These are phyloP conservation scores for Verticillium klebahnii DNA, from an alignment of 2,329 filamentous ascomycete species.

Conservation along the genomic window DNA sequence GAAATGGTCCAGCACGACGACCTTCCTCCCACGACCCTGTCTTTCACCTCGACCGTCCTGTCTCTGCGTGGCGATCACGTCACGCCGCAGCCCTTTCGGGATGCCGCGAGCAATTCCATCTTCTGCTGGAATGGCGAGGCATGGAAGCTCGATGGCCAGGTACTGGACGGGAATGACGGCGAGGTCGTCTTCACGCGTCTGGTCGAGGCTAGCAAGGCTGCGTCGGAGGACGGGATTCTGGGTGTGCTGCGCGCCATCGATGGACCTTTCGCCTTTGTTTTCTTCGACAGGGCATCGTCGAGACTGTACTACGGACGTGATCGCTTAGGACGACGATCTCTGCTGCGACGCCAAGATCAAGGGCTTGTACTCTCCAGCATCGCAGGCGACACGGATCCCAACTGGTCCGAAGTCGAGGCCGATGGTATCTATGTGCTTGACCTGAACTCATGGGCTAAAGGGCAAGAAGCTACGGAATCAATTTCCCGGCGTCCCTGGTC, in stretches of 20 bases:
- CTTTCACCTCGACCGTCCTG: slow-evolving; percentile 81
- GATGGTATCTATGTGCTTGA: slow-evolving; percentile 73
- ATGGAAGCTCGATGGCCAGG: slow-evolving; percentile 64
- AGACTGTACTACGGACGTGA: slow-evolving; percentile 81
- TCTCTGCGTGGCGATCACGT: slow-evolving; percentile 74
- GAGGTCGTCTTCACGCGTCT: slow-evolving; percentile 62
- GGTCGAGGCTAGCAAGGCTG: slow-evolving; percentile 23
- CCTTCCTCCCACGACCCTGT: slow-evolving; percentile 38
- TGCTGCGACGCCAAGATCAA: slow-evolving; percentile 53
- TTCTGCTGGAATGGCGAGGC: slow-evolving; percentile 98
- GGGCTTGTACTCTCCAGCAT: slow-evolving; percentile 66
- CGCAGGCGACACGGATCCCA: slow-evolving; percentile 42
- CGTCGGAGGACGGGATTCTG: slow-evolving; percentile 35
- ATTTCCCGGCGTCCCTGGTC: slow-evolving; percentile 22
- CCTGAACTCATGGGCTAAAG: slow-evolving; percentile 28
- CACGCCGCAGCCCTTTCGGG: slow-evolving; percentile 67
- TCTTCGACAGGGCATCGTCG: slow-evolving; percentile 59
- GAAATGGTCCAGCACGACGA: slow-evolving; percentile 20
- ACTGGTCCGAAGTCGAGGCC: slow-evolving; percentile 78
- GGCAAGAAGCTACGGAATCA: background rate
- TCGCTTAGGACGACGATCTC: slow-evolving; percentile 78
- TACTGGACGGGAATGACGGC: slow-evolving; percentile 74
- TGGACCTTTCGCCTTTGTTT: slow-evolving; percentile 89
- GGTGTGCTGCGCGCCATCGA: slow-evolving; percentile 56
- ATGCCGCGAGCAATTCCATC: slow-evolving; percentile 52